phyloP scores from a whole-genome alignment of 306 rosid species.

The Prunus fruticosa region DNA sequence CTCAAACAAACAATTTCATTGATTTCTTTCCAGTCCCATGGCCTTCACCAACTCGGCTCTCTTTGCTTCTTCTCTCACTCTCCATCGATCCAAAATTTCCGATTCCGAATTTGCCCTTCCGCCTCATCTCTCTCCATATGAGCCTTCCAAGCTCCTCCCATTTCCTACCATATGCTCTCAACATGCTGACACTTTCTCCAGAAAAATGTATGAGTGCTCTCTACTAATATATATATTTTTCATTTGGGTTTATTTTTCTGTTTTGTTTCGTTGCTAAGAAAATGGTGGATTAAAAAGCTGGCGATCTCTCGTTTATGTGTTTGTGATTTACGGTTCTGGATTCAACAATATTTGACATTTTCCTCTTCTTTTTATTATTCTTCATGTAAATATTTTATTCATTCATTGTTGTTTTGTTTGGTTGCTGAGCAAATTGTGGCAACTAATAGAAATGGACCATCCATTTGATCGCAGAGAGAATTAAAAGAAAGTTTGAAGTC shows the following conservation, averaged over 20 bases:
- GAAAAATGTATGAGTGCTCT: constrained; percentile 34
- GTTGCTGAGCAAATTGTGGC: background rate
- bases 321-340: background rate
- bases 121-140: constrained; percentile 15
- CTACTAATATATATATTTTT: background rate
- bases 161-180: background rate
- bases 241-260: background rate
- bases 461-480: background rate
- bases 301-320: background rate
- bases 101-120: constrained; percentile 34
- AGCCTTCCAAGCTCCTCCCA: constrained; percentile 16
- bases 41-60: constrained; percentile 47
- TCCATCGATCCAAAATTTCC: constrained; percentile 28
- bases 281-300: background rate
- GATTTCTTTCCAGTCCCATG: constrained; percentile 28
- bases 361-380: background rate
- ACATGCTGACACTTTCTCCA: constrained; percentile 11
- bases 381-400: background rate
- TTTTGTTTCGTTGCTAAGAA: constrained; percentile 14
- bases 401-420: background rate
- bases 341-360: background rate
- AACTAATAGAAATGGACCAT: background rate
- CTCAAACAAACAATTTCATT: background rate
- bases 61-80: constrained; percentile 44
- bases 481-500: background rate